phyloP scores from a whole-genome alignment of 192 early-diverging fungal species.

The Coemansia sp. region DNA sequence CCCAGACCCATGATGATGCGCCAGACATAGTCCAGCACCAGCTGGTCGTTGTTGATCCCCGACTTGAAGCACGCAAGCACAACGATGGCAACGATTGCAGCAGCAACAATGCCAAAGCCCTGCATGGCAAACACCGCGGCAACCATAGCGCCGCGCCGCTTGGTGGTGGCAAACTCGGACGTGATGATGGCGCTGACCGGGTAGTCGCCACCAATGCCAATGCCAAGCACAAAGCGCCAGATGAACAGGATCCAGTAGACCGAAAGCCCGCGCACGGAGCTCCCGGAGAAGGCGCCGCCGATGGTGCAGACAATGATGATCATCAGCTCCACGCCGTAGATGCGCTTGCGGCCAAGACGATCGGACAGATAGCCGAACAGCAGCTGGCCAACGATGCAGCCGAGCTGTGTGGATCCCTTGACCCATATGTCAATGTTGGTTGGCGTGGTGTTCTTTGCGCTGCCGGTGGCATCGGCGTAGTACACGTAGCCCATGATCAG shows the following conservation, averaged over 20 bases:
- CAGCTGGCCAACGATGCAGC: conserved; percentile 89
- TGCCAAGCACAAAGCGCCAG: conserved; percentile 87
- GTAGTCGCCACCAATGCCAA: conserved; percentile 94
- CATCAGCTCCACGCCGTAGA: conserved; percentile 88
- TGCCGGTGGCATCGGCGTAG: conserved; percentile 45
- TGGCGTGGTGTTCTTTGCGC: conserved; percentile 56
- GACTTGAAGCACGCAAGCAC: conserved; percentile 68
- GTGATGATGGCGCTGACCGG: conserved; percentile 88
- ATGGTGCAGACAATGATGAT: conserved; percentile 86
- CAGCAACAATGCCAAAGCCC: conserved; percentile 82
- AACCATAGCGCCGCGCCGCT: conserved; percentile 86
- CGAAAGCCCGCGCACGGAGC: conserved; percentile 62
- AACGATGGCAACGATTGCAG: conserved; percentile 71
- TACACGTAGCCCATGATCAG: conserved; percentile 78
- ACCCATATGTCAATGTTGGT: conserved; percentile 73
- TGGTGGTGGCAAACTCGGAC: conserved; percentile 81
- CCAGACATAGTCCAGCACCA: conserved; percentile 82
- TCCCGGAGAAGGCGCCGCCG: conserved; percentile 70
- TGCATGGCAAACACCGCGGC: conserved; percentile 91
- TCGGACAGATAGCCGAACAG: conserved; percentile 84
- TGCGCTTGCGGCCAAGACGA: conserved; percentile 82
- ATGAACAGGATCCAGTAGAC: conserved; percentile 70
- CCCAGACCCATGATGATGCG: conserved; percentile 83
- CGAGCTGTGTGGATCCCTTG: conserved; percentile 83
- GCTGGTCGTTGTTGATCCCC: conserved; percentile 60